These are phyloP conservation scores for Corylus heterophylla DNA, from an alignment of 306 rosid species.

Conservation along the genomic window DNA sequence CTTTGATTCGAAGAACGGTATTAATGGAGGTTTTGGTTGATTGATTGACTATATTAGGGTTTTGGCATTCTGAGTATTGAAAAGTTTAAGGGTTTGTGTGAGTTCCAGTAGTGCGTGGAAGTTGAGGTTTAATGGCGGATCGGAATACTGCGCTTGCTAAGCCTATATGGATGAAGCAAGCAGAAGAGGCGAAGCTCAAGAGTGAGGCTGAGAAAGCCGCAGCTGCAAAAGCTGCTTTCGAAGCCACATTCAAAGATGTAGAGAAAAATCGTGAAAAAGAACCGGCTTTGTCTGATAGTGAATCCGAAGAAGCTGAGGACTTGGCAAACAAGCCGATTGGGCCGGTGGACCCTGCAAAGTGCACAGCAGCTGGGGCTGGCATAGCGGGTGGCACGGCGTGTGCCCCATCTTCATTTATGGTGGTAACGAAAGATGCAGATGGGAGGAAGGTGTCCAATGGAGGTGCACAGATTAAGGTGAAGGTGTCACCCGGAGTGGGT, in stretches of 20 bases:
- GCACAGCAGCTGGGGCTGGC: conserved; percentile 85
- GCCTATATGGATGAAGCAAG: conserved; percentile 98
- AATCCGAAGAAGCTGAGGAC: conserved; percentile 81
- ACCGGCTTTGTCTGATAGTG: conserved; percentile 72
- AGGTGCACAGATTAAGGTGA: conserved; percentile 77
- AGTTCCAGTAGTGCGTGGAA: conserved; percentile 7
- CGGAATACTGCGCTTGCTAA: conserved; percentile 64
- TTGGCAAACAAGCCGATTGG: conserved; percentile 79
- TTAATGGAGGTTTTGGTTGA: conserved; percentile 11
- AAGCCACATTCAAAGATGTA: conserved; percentile 85
- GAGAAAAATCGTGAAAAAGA: conserved; percentile 57
- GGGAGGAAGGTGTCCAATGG: conserved; percentile 78
- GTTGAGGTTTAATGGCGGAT: conserved; percentile 71
- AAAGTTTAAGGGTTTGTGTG: conserved; percentile 9
- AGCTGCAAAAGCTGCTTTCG: conserved; percentile 95
- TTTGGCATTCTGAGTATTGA: conserved; percentile 3
- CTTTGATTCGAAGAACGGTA: background rate
- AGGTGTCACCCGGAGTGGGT: conserved; percentile 78
- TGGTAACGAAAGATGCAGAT: conserved; percentile 82
- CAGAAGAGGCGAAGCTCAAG: conserved; percentile 91
- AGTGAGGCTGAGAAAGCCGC: conserved; percentile 94
- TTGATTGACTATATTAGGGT: conserved; percentile 17
- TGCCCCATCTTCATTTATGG: conserved; percentile 71
- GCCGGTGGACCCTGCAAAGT: conserved; percentile 82
- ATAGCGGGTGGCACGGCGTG: conserved; percentile 91